These are phyloP conservation scores for Globisporangium orthogonon DNA, from an alignment of 352 stramenopile genomes.

Conservation along the genomic window DNA sequence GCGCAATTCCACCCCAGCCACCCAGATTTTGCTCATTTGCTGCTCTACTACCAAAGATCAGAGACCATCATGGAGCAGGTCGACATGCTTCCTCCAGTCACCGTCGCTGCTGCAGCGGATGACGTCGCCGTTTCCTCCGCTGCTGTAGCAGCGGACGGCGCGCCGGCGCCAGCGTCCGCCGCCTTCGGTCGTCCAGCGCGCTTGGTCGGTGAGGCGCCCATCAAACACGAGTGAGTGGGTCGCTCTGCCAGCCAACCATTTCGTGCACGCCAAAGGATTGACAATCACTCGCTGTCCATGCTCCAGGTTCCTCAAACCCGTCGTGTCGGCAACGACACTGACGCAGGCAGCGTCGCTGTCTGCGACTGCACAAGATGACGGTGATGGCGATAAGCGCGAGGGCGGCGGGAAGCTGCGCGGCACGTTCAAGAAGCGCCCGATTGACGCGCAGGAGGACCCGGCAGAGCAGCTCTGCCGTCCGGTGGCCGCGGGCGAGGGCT, in stretches of 20 bases:
- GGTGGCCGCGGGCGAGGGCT: constrained; percentile 54
- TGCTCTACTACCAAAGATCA: too few relatives aligned
- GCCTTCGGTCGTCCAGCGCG: background rate
- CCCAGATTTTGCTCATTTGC: too few relatives aligned
- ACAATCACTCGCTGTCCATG: background rate
- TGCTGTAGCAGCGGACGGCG: background rate
- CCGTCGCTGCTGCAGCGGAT: too few relatives aligned
- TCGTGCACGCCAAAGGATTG: background rate
- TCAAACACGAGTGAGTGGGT: constrained; percentile 6
- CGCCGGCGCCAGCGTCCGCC: background rate
- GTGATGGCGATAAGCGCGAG: constrained; percentile 22
- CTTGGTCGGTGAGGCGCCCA: constrained; percentile 1
- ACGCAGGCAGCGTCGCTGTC: constrained; percentile 8
- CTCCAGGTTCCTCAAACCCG: constrained; percentile 58
- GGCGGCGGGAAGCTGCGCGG: constrained; percentile 15
- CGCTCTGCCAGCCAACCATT: background rate
- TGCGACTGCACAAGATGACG: background rate
- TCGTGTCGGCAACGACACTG: constrained; percentile 10
- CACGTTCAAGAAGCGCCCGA: constrained; percentile 86
- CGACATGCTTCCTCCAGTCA: background rate
- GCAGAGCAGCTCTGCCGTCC: constrained; percentile 59
- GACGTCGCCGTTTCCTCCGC: background rate
- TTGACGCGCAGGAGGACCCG: constrained; percentile 55
- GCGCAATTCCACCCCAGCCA: too few relatives aligned
- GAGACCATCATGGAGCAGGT: too few relatives aligned